Evolutionary conservation across 2,329 filamentous ascomycete genomes (phyloP).

Genomic region (Pyricularia sp.): DNA sequence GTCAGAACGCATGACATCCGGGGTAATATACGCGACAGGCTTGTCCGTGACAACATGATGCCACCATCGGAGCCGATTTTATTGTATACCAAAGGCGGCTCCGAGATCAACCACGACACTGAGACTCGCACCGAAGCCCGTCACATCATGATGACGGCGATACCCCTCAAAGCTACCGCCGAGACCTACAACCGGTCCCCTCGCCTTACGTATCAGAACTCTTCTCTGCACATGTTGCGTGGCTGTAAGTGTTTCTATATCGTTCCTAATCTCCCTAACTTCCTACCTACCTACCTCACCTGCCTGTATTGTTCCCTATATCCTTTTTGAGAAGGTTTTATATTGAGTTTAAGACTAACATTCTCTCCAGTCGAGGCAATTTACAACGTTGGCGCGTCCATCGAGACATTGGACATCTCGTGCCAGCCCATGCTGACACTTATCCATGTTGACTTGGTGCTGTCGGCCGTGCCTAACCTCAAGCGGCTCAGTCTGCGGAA

Average conservation of each 20-base stretch:
- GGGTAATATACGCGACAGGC: background rate
- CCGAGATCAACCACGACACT: background rate
- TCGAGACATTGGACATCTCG: constrained; percentile 1
- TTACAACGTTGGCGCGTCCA: background rate
- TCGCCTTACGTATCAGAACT: background rate
- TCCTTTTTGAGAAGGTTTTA: background rate
- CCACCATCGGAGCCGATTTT: background rate
- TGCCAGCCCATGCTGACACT: background rate
- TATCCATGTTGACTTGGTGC: background rate
- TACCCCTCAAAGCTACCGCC: background rate
- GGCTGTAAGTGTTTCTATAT: constrained; percentile 1
- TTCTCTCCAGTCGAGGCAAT: background rate
- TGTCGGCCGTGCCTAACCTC: background rate
- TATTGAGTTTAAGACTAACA: background rate
- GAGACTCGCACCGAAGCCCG: background rate
- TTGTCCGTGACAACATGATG: background rate
- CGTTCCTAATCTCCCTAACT: no score
- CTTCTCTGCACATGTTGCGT: background rate
- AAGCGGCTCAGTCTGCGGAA: constrained; percentile 4
- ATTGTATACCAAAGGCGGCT: background rate
- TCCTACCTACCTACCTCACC: background rate
- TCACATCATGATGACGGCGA: background rate
- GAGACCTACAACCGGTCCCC: background rate
- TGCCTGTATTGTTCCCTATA: no score
- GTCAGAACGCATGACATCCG: background rate